phyloP scores from a whole-genome alignment of 2,329 filamentous ascomycete genomes.

The Talaromyces sp. region DNA sequence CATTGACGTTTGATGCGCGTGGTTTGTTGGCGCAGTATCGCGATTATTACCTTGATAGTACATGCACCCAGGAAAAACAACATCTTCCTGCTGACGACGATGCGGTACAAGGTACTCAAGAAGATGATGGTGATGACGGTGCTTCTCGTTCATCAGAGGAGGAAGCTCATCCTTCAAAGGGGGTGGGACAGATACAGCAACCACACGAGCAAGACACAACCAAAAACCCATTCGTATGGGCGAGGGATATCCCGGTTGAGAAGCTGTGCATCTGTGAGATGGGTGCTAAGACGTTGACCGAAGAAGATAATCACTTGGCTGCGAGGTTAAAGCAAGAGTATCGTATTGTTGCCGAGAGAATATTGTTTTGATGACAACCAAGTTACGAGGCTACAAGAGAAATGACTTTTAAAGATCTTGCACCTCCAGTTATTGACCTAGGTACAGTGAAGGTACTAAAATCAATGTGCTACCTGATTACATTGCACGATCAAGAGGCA shows the following conservation, averaged over 20 bases:
- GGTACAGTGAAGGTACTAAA: neutral
- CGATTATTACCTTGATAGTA: slow-evolving; percentile 33
- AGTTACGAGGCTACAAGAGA: neutral
- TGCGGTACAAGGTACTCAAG: slow-evolving; percentile 3
- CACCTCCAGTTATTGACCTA: neutral
- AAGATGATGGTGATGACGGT: slow-evolving; percentile 8
- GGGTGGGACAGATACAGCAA: slow-evolving; percentile 2
- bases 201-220: slow-evolving; percentile 21
- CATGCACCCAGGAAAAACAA: slow-evolving; percentile 23
- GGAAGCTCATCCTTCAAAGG: slow-evolving; percentile 18
- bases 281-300: slow-evolving; percentile 68
- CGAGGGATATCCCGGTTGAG: slow-evolving; percentile 63
- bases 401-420: neutral
- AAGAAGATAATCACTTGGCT: slow-evolving; percentile 38
- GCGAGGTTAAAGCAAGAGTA: slow-evolving; percentile 53
- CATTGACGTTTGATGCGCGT: slow-evolving; percentile 49
- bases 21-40: slow-evolving; percentile 31
- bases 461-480: neutral
- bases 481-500: slow-evolving; percentile 8
- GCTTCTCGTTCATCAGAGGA: slow-evolving; percentile 11
- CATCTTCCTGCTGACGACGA: neutral
- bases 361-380: slow-evolving; percentile 22
- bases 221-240: slow-evolving; percentile 60
- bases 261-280: slow-evolving; percentile 77
- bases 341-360: slow-evolving; percentile 44